phyloP scores from a whole-genome alignment of 2,329 filamentous ascomycete species.

The Aaosphaeria pasadenensis region DNA sequence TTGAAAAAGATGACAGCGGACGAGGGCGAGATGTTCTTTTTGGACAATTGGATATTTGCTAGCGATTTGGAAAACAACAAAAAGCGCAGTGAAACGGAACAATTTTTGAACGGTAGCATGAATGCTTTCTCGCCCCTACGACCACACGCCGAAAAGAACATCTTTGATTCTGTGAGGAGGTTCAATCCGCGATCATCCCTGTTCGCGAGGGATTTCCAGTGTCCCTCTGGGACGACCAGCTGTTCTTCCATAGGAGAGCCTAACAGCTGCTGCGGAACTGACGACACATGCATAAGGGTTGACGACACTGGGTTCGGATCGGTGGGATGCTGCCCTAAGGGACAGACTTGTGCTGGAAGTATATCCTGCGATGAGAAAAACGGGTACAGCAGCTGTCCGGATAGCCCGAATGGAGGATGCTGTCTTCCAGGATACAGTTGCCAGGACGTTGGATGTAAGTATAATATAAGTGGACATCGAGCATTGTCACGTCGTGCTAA shows the following conservation, averaged over 20 bases:
- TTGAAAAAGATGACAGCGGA: constrained; percentile 71
- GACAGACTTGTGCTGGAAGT: constrained; percentile 60
- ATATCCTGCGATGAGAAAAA: constrained; percentile 59
- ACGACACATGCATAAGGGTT: constrained; percentile 64
- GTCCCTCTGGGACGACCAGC: constrained; percentile 63
- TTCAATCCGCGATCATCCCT: constrained; percentile 34
- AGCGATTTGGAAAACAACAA: constrained; percentile 12
- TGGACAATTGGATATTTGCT: constrained; percentile 60
- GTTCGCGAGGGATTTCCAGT: constrained; percentile 59
- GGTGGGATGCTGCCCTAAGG: constrained; percentile 72
- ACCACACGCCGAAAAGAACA: constrained; percentile 27
- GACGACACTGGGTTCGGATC: constrained; percentile 61
- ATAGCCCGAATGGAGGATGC: constrained; percentile 68
- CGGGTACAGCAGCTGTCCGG: constrained; percentile 63
- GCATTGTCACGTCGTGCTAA: neutral
- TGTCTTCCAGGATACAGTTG: constrained; percentile 72
- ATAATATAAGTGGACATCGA: neutral
- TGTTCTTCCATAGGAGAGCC: constrained; percentile 64
- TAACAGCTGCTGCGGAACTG: constrained; percentile 69
- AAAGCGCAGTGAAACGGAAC: constrained; percentile 5
- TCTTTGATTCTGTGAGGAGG: constrained; percentile 37
- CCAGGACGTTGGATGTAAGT: constrained; percentile 67
- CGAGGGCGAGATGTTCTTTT: constrained; percentile 69
- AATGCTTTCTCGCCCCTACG: constrained; percentile 23
- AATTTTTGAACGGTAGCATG: constrained; percentile 17